Percentiles rank a stretch among this genome's conserved stretches.
Conservation (phyloP, 2,329 filamentous ascomycete genomes). For the Cladosporium halotolerans region DNA sequence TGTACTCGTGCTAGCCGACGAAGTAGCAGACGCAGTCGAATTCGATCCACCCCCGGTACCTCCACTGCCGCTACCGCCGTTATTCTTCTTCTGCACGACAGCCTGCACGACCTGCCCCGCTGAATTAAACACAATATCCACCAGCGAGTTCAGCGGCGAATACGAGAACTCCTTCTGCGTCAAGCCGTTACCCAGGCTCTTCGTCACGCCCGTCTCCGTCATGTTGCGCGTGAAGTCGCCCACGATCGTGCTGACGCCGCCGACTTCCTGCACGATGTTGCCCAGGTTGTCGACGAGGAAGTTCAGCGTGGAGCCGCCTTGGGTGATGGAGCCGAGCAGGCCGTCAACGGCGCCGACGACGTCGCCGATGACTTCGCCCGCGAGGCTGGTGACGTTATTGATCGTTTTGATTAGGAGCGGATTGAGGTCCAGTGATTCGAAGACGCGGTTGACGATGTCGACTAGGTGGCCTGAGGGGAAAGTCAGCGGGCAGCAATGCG, state of each 20-base stretch:
- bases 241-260: conserved; percentile 47
- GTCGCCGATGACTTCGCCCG: conserved; percentile 18
- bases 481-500: not conserved
- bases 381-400: conserved; percentile 40
- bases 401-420: conserved; percentile 48
- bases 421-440: conserved; percentile 54
- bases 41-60: not conserved
- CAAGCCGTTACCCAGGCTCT: conserved; percentile 35
- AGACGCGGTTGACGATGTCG: conserved; percentile 55
- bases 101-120: conserved; percentile 52
- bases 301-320: conserved; percentile 45
- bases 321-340: conserved; percentile 53
- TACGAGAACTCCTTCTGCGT: conserved; percentile 51
- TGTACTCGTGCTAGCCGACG: not conserved
- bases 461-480: conserved; percentile 47
- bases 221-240: conserved; percentile 56
- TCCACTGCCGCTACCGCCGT: conserved; percentile 12
- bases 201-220: conserved; percentile 40
- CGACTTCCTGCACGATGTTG: conserved; percentile 57
- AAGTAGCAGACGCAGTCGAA: conserved; percentile 6
- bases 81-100: conserved; percentile 28
- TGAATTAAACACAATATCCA: conserved; percentile 51
- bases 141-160: conserved; percentile 44
- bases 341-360: conserved; percentile 43
- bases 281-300: conserved; percentile 52